Evolutionary conservation across 768 basidiomycete species (phyloP).

Genomic region (Dacryopinax primogenitus): DNA sequence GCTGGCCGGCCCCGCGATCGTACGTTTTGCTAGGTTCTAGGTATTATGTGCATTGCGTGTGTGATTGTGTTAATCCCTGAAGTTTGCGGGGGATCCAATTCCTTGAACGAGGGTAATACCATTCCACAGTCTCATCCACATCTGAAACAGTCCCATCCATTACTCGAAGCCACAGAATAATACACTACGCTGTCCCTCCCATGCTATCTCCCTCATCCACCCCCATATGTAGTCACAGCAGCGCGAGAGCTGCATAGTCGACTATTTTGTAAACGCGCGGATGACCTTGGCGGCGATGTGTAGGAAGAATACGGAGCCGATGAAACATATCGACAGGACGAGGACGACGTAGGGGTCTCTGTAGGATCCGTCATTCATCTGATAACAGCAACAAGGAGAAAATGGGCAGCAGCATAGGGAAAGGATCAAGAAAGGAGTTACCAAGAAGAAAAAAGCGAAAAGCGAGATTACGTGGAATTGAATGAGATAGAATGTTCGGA

Average conservation of each 20-base stretch:
- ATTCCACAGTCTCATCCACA: too few relatives aligned
- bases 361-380: constrained; percentile 1
- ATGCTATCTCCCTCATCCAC: too few relatives aligned
- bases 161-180: too few relatives aligned
- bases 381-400: neutral
- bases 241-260: neutral
- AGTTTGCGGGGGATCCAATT: too few relatives aligned
- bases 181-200: too few relatives aligned
- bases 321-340: constrained; percentile 89
- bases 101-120: too few relatives aligned
- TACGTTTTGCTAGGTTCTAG: neutral
- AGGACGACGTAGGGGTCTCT: constrained; percentile 97
- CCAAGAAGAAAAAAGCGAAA: neutral
- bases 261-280: constrained; percentile 70
- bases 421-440: constrained; percentile 7
- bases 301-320: constrained; percentile 96
- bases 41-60: neutral
- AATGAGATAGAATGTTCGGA: too few relatives aligned
- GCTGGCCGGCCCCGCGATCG: constrained; percentile 1
- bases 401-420: neutral
- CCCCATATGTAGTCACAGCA: too few relatives aligned
- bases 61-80: too few relatives aligned
- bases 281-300: constrained; percentile 94
- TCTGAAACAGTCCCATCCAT: too few relatives aligned
- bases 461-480: neutral